Evolutionary conservation across 2,329 filamentous ascomycete genomes (phyloP).

Genomic region (Periglandula ipomoeae): DNA sequence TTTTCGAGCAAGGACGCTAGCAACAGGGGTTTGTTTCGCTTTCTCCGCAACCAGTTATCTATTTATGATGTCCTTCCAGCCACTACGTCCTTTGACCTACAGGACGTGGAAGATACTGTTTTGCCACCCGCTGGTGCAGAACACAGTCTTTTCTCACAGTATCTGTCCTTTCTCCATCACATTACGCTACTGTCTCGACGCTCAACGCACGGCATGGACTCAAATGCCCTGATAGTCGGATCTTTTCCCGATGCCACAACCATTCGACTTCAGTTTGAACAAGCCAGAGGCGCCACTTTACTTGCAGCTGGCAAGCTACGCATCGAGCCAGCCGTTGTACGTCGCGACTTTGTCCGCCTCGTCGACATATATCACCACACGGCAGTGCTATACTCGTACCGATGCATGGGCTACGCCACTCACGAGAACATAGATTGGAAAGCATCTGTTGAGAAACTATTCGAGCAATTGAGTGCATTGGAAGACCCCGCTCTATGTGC

Average conservation of each 20-base stretch:
- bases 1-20: constrained; percentile 14
- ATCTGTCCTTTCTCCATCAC: constrained; percentile 13
- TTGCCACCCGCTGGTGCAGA: constrained; percentile 13
- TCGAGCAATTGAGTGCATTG: constrained; percentile 15
- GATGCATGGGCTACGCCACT: constrained; percentile 15
- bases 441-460: constrained; percentile 12
- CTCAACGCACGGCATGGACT: not conserved
- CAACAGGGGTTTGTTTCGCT: constrained; percentile 16
- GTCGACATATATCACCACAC: constrained; percentile 21
- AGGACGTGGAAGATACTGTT: constrained; percentile 15
- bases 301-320: constrained; percentile 17
- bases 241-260: constrained; percentile 1
- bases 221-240: not conserved
- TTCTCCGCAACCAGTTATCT: constrained; percentile 20
- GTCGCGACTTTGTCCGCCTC: constrained; percentile 18
- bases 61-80: constrained; percentile 19
- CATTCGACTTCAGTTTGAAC: constrained; percentile 15
- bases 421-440: constrained; percentile 10
- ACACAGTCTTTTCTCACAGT: constrained; percentile 17
- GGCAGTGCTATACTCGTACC: constrained; percentile 18
- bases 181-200: constrained; percentile 14
- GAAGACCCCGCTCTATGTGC: constrained; percentile 15
- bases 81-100: constrained; percentile 18
- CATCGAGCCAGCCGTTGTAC: constrained; percentile 10
- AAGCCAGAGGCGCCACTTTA: constrained; percentile 18